These are phyloP conservation scores for Cutaneotrichosporon mucoides DNA, from an alignment of 1,284 basidiomycete genomes.

Conservation along the genomic window DNA sequence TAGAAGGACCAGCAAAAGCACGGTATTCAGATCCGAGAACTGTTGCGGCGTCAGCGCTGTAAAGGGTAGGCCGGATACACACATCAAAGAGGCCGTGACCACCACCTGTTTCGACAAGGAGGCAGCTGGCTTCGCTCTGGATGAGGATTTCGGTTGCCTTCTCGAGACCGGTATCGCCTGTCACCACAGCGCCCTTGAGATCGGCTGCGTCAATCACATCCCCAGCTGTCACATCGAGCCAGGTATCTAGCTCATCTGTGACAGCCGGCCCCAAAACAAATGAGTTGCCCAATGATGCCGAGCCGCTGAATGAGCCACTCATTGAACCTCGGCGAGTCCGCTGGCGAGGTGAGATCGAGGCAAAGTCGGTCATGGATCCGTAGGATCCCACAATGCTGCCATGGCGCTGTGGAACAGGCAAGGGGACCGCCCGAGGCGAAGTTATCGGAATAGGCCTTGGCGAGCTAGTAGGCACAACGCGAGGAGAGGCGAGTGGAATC, in stretches of 20 bases:
- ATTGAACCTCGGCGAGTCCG: conserved; percentile 4
- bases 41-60: conserved; percentile 10
- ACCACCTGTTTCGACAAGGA: conserved; percentile 24
- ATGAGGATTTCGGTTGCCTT: conserved; percentile 39
- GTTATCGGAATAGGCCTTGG: conserved; percentile 15
- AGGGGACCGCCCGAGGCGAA: conserved; percentile 20
- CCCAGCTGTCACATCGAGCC: conserved; percentile 25
- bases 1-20: conserved; percentile 35
- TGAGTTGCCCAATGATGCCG: conserved; percentile 11
- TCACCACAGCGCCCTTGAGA: conserved; percentile 2
- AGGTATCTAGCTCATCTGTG: conserved; percentile 20
- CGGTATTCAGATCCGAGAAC: conserved; percentile 40
- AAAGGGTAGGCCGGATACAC: conserved; percentile 5
- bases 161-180: conserved; percentile 28
- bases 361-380: conserved; percentile 18
- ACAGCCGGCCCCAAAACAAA: conserved; percentile 14
- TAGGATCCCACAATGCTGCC: conserved; percentile 23
- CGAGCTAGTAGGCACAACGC: conserved; percentile 4
- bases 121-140: conserved; percentile 17
- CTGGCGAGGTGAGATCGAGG: conserved; percentile 9
- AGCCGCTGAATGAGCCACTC: conserved; percentile 13
- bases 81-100: conserved; percentile 38
- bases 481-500: neutral
- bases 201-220: conserved; percentile 1
- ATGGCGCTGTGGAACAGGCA: conserved; percentile 29